Conservation (phyloP, 2,329 filamentous ascomycete species). For the Herpotrichia juniperi region DNA sequence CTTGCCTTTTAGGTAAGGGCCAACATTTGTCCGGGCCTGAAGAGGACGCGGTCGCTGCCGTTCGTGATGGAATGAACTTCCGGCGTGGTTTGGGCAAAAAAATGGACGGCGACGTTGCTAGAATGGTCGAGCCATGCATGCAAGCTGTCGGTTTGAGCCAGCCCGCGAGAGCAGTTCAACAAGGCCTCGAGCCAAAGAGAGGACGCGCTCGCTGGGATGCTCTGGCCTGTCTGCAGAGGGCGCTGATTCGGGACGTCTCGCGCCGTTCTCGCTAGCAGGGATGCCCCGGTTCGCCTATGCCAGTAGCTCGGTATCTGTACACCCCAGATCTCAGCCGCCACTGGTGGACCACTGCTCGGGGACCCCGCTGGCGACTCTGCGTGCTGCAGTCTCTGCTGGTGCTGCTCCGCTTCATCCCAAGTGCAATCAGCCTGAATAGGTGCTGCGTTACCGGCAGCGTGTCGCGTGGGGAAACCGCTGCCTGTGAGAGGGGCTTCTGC, state of each 20-base stretch:
- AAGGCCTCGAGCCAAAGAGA: conserved; percentile 3
- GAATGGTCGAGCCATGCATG: conserved; percentile 20
- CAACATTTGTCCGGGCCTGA: conserved; percentile 15
- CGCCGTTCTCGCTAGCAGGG: conserved; percentile 22
- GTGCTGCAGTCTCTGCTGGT: conserved; percentile 3
- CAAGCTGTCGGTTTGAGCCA: conserved; percentile 14
- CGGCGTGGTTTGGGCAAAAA: conserved; percentile 8
- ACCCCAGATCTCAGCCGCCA: conserved; percentile 27
- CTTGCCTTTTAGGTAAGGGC: conserved; percentile 2
- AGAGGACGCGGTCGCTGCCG: conserved; percentile 26
- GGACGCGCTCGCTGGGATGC: not conserved
- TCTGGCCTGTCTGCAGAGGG: conserved; percentile 10
- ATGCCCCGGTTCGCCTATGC: conserved; percentile 21
- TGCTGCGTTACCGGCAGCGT: conserved; percentile 9
- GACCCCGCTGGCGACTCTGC: conserved; percentile 16
- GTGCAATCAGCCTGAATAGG: conserved; percentile 22
- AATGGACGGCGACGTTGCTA: conserved; percentile 32
- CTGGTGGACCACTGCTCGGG: conserved; percentile 19
- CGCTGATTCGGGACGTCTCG: conserved; percentile 22
- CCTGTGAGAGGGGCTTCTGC: conserved; percentile 15
- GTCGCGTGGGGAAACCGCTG: conserved; percentile 20
- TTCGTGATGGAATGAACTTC: conserved; percentile 20
- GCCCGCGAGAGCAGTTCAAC: not conserved
- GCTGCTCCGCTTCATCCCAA: conserved; percentile 16
- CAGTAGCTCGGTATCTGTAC: conserved; percentile 18